Evolutionary conservation across 2,329 filamentous ascomycete species (phyloP), one percentile per base, ranked within the genome.

Genomic region (Macrophomina phaseolina): DNA sequence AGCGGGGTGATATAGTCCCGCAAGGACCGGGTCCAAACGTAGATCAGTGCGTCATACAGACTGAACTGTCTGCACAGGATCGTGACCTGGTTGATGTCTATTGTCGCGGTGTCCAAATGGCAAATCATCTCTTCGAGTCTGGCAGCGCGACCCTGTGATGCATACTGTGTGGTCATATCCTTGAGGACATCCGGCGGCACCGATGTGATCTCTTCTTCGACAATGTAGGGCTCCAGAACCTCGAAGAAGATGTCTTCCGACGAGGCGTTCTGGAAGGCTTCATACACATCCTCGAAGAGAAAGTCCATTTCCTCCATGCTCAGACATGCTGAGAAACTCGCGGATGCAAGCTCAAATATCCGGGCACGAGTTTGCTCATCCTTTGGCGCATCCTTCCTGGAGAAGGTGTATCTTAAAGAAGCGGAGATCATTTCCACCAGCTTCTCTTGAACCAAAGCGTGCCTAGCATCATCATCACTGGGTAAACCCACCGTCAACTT

Each of bases 11-110:
- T 89, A 73, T 96, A 97, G 78, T 99, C 96, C 69, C 84, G 83
- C 34, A 99, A 82, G 2, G 93, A 93, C 77, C 92, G 90, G 68
- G 97, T 98, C 95, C 95, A 99, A 65, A 99, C 91, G 76, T 98
- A 97, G 51, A 96, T 93, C 66, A 97, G 86, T 2, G 95, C 96
- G 78, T 99, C 96, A 75, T 97, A 99, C 4, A 99, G 85, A 70
- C 91, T 88, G 77, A 98, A 90, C 75, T 94, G 90, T 77, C 95
- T 97, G 84, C 95, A 99, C 30, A 99, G 83, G 12, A 87, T 86
- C 0, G 94, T 97, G 67, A 97, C 89, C 78, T 98, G 92, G 76
- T 99, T 94, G 71, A 99, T 89, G 76, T 99, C 96, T 75, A 99
- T 89, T 0, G 93, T 97, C 14, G 87, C 84, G 1, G 94, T 97